Evolutionary conservation across 2,329 filamentous ascomycete species (phyloP), one percentile per base, ranked within the genome.

Genomic region (Madurella mycetomatis): DNA sequence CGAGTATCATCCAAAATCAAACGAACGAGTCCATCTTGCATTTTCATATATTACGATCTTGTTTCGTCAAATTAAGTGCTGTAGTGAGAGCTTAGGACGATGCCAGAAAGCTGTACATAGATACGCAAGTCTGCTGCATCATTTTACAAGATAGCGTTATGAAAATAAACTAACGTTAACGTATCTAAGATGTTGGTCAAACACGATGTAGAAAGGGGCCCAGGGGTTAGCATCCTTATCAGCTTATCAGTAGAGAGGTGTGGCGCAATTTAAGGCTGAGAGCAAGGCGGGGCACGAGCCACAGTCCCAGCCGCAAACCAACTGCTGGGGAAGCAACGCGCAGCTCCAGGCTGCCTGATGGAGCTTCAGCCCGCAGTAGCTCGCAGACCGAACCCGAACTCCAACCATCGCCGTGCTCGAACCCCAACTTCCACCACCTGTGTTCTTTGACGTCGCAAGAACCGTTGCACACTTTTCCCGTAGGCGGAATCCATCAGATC

Each of bases 331-430:
- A 58, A 61, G 59, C 57, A 61, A 61, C 61, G 70, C 72, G 71
- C 71, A 74, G 71, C 72, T 73, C 68, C 69, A 67, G 71, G 72
- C 69, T 74, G 72, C 72, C 72, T 74, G 71, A 69, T 61, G 56
- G 51, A 56, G 61, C 61, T 59, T 61, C 51, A 55, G 53, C 52
- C 52, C 47, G 51, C 53, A 53, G 54, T 56, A 55, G 49, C 55
- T 51, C 46, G 34, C 45, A 19, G 31, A 11, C 13, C 34, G 11
- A 37, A 11, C 34, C 47, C 40, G 19, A 49, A 51, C 37, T 32
- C 41, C 55, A 30, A 55, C 44, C 51, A 53, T 49, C 53, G 34
- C 51, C 50, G 16, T 55, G 41, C 12, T 41, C 30, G 44, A 40
- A 45, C 34, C 46, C 37, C 47, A 48, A 25, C 34, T 54, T 41